Conservation (phyloP, 202 grass and related monocot species). For the Eragrostis tef region DNA sequence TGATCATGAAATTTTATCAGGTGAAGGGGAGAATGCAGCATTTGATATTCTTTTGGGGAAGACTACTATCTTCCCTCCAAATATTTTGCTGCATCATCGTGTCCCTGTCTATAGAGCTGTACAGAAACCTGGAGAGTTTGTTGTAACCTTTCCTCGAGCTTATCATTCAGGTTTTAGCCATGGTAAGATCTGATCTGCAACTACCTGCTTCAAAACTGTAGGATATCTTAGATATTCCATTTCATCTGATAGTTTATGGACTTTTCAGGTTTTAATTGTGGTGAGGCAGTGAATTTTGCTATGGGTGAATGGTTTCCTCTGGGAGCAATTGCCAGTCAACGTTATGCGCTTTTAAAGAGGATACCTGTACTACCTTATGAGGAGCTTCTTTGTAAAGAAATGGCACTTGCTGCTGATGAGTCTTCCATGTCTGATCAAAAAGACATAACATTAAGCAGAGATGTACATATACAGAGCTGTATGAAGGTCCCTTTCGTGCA, state of each 20-base stretch:
- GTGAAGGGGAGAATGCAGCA: constrained; percentile 69
- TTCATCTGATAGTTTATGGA: constrained; percentile 37
- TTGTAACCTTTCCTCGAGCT: constrained; percentile 76
- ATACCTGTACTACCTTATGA: constrained; percentile 68
- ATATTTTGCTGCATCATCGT: constrained; percentile 60
- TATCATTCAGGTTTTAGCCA: constrained; percentile 88
- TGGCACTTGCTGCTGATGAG: constrained; percentile 44
- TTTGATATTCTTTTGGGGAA: constrained; percentile 80
- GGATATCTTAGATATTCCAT: constrained; percentile 29
- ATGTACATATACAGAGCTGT: constrained; percentile 17
- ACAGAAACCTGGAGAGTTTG: constrained; percentile 81
- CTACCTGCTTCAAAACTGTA: constrained; percentile 21
- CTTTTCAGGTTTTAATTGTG: constrained; percentile 75
- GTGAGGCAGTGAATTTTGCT: constrained; percentile 84
- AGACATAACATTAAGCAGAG: constrained; percentile 36
- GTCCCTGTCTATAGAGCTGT: constrained; percentile 77
- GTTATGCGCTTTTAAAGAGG: constrained; percentile 72
- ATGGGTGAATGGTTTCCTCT: constrained; percentile 71
- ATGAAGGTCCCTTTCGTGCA: constrained; percentile 68
- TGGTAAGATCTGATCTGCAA: constrained; percentile 50
- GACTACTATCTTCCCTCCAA: constrained; percentile 86
- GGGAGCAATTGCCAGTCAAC: constrained; percentile 68
- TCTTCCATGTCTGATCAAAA: constrained; percentile 31
- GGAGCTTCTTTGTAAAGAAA: constrained; percentile 80
- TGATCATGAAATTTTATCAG: constrained; percentile 68